phyloP scores from a whole-genome alignment of 2,329 filamentous ascomycete species.

The Colletotrichum sp. region DNA sequence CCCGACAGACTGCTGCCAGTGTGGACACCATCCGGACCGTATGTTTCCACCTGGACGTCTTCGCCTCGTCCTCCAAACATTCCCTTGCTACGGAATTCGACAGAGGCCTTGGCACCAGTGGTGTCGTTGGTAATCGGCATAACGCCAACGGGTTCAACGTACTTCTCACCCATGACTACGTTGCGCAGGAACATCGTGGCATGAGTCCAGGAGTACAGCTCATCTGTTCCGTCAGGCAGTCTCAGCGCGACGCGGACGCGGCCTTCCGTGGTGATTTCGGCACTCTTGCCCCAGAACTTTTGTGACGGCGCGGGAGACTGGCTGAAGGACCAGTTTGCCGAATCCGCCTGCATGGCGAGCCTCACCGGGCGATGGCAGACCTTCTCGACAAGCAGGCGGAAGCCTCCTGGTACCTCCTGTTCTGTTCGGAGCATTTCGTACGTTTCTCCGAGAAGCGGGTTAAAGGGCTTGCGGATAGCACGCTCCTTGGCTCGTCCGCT shows the following conservation, averaged over 20 bases:
- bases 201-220: conserved; percentile 86
- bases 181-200: conserved; percentile 93
- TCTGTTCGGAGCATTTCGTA: conserved; percentile 91
- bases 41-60: conserved; percentile 81
- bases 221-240: conserved; percentile 69
- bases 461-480: conserved; percentile 94
- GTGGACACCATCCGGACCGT: conserved; percentile 68
- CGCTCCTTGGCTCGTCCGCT: conserved; percentile 85
- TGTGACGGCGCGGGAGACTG: conserved; percentile 90
- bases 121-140: conserved; percentile 88
- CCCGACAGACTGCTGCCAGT: conserved; percentile 74
- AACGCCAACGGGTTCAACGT: conserved; percentile 90
- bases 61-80: conserved; percentile 97
- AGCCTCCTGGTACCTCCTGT: conserved; percentile 72
- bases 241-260: conserved; percentile 79
- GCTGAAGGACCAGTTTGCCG: conserved; percentile 81
- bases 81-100: conserved; percentile 91
- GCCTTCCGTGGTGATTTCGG: conserved; percentile 92
- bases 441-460: conserved; percentile 94
- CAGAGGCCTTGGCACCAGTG: conserved; percentile 81
- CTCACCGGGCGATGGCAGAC: conserved; percentile 91
- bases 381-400: conserved; percentile 94
- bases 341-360: conserved; percentile 92
- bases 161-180: conserved; percentile 97
- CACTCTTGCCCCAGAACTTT: conserved; percentile 98